Evolutionary conservation across 345 rosid genomes (phyloP), one percentile per base, ranked within the genome.

Genomic region (Hibiscus tridactylites): DNA sequence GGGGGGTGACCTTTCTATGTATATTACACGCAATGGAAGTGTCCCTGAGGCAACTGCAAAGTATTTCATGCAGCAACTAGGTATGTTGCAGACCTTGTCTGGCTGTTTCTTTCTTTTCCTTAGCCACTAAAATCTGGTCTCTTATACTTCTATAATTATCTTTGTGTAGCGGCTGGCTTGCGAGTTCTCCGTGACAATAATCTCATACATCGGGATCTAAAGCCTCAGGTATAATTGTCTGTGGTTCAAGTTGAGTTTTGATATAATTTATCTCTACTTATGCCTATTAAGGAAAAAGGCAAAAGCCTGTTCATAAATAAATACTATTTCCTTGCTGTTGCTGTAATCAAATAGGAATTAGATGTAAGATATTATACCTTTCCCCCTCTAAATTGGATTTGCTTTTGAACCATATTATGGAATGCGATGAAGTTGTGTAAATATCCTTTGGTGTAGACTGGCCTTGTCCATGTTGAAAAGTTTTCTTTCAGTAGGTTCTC

Each of bases 1-100:
- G 77, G 99, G 97, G 39, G 99, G 99, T 73, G 99, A 92, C 82
- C 83, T 92, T 50, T 95, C 93, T 46, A 77, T 85, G 96, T 90
- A 85, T 77, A 83, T 95, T 11, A 89, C 91, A 71, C 90, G 85
- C 16, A 85, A 83, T 37, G 93, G 93, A 72, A 84, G 80, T 77
- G 96, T 88, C 9, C 91, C 86, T 5, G 99, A 92, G 82, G 84
- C 83, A 74, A 83, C 74, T 71, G 97, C 97, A 67, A 89, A 91
- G 84, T 90, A 88, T 76, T 94, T 88, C 78, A 88, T 94, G 99
- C 88, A 82, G 81, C 97, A 94, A 80, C 81, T 94, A 60, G 97
- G 99, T 89, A 81, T 56, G 80, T 54, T 71, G 35, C 53, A 17
- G 29, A 67, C 17, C 54, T 15, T 15, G 16, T 50, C n/a, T 42